These are phyloP conservation scores for Alternaria sp. DNA, from an alignment of 2,329 filamentous ascomycete species.

Conservation along the genomic window DNA sequence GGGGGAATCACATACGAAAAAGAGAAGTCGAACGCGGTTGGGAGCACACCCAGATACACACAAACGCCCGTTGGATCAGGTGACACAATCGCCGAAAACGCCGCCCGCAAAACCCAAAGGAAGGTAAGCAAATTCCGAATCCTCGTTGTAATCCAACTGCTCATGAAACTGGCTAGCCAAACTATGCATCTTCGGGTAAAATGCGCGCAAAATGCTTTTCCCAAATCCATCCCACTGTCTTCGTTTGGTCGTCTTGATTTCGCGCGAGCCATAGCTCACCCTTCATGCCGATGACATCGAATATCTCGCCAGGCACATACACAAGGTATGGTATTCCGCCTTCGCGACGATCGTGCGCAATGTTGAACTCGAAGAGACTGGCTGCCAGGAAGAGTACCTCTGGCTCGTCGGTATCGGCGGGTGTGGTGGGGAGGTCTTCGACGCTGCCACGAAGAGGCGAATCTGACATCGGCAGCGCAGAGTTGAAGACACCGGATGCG, in stretches of 20 bases:
- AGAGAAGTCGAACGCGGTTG: neutral
- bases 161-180: neutral
- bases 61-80: neutral
- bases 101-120: neutral
- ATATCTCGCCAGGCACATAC: conserved; percentile 85
- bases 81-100: neutral
- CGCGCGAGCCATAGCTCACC: conserved; percentile 97
- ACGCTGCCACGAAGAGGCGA: conserved; percentile 34
- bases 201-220: conserved; percentile 83
- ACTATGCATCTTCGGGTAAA: conserved; percentile 43
- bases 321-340: conserved; percentile 95
- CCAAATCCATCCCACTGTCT: conserved; percentile 96
- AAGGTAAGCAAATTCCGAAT: conserved; percentile 1
- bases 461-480: conserved; percentile 82
- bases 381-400: conserved; percentile 89
- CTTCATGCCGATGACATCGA: conserved; percentile 84
- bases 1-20: conserved; percentile 24
- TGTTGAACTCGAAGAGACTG: conserved; percentile 96
- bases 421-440: conserved; percentile 32
- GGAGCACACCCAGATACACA: neutral
- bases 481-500: conserved; percentile 82
- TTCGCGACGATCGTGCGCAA: conserved; percentile 88
- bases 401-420: conserved; percentile 62
- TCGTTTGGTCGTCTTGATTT: conserved; percentile 87
- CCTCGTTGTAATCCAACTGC: neutral